Conservation (phyloP, 2,329 filamentous ascomycete species). For the Tolypocladium nubicola region DNA sequence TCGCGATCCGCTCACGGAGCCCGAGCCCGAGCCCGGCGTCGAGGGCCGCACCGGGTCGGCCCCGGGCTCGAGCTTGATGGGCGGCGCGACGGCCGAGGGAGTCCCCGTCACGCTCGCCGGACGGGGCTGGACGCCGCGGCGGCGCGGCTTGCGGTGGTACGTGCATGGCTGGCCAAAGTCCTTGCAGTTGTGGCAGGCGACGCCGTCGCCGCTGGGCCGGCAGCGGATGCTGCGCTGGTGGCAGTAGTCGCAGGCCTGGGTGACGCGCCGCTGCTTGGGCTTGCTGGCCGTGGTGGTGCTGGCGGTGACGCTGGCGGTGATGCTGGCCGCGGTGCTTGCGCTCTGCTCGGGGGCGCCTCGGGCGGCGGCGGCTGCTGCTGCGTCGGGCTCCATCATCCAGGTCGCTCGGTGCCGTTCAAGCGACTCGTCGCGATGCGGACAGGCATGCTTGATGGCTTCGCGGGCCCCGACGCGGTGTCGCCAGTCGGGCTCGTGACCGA, state of each 20-base stretch:
- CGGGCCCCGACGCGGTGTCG: background rate
- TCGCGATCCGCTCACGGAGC: too few species aligned
- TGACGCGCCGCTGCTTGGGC: slow-evolving; percentile 8
- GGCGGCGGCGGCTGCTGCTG: background rate
- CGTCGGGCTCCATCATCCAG: background rate
- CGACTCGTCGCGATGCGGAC: background rate
- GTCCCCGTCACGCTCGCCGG: background rate
- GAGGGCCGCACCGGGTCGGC: background rate
- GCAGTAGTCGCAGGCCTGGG: slow-evolving; percentile 31
- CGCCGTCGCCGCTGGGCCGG: slow-evolving; percentile 20
- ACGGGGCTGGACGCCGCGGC: slow-evolving; percentile 14
- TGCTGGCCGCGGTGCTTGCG: background rate
- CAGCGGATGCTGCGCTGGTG: slow-evolving; percentile 20
- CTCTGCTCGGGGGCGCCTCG: background rate
- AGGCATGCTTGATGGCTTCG: background rate
- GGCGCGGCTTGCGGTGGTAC: slow-evolving; percentile 29
- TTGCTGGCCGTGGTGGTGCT: background rate
- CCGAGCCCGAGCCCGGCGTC: background rate
- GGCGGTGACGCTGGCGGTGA: background rate
- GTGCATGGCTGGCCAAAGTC: slow-evolving; percentile 39
- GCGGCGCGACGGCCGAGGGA: too few species aligned
- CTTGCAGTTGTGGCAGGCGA: slow-evolving; percentile 36
- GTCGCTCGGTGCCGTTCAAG: background rate
- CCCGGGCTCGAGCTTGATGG: background rate
- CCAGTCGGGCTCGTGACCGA: background rate